Base-by-base conservation (phyloP, 306 rosid genomes). In the Trifolium subterraneum region DNA sequence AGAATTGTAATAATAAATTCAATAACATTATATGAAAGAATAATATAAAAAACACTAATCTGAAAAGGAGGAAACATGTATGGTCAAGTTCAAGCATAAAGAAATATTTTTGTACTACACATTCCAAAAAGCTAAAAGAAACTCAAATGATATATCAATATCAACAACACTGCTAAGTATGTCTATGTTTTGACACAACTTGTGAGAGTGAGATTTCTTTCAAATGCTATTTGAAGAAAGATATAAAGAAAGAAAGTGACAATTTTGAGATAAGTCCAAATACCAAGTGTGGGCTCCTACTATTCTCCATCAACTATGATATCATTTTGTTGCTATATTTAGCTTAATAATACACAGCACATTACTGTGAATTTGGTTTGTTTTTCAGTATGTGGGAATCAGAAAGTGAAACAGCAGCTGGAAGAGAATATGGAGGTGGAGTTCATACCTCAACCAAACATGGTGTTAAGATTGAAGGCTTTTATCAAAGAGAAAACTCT, bases 341-440 rank as follows among this genome's bases (percentile, higher is more conserved):
- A 56, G 35, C 58, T 76, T 61, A 52, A 54, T 61, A 52, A 42
- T 19, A 13, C n/a, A 72, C 3, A 12, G n/a, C 16, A 56, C 33
- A 23, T 56, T 56, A 56, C 68, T 71, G 71, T 51, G 62, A 52
- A 60, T 77, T 78, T 75, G 50, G 45, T 51, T 60, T 60, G 6
- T 60, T 29, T 41, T 74, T 68, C 78, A 88, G 55, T 79, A 94
- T 94, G 98, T 94, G 98, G 98, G 97, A 94, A 76, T 91, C 98
- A n/a, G 97, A 94, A 82, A 80, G 70, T 11, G 98, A 92, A 75
- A 79, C 87, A 16, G 85, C 81, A 47, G 86, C 79, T 56, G 84
- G 69, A 35, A 75, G 91, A 64, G 90, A 92, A 62, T 94, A 83
- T 78, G 90, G 85, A 6, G 87, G 84, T 82, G 98, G 92, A 35